Conservation (phyloP, 2,329 filamentous ascomycete genomes). For the Drechslerella coelobrocha region DNA sequence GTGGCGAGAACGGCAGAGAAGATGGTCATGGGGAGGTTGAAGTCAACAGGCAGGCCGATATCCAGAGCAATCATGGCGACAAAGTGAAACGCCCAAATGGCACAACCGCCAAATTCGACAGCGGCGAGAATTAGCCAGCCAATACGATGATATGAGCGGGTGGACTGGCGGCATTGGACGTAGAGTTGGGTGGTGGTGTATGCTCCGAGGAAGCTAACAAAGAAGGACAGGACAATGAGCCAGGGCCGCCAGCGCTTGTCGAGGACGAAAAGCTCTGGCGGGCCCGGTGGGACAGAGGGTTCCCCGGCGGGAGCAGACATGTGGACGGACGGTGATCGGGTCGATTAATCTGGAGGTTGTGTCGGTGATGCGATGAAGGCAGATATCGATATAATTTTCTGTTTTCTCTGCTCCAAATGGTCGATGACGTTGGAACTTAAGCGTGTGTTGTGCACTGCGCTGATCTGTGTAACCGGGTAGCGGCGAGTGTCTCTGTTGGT, state of each 20-base stretch:
- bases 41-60: slow-evolving; percentile 41
- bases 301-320: slow-evolving; percentile 18
- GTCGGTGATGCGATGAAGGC: slow-evolving; percentile 16
- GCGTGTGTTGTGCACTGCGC: slow-evolving; percentile 1
- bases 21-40: slow-evolving; percentile 45
- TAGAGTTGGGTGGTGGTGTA: slow-evolving; percentile 50
- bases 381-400: no score
- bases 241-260: slow-evolving; percentile 48
- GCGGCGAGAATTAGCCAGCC: slow-evolving; percentile 46
- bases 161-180: slow-evolving; percentile 46
- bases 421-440: background rate
- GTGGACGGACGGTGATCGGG: background rate
- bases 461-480: slow-evolving; percentile 45
- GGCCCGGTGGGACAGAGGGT: background rate
- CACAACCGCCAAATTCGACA: slow-evolving; percentile 45
- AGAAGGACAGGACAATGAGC: slow-evolving; percentile 47
- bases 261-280: slow-evolving; percentile 34
- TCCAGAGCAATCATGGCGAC: slow-evolving; percentile 49
- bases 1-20: slow-evolving; percentile 46
- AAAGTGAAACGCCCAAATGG: slow-evolving; percentile 50
- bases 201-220: slow-evolving; percentile 47
- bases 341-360: background rate
- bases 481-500: background rate
- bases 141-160: slow-evolving; percentile 26
- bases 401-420: no score